Evolutionary conservation across 495 filamentous ascomycete species (phyloP).

Genomic region (Neurospora sp.): DNA sequence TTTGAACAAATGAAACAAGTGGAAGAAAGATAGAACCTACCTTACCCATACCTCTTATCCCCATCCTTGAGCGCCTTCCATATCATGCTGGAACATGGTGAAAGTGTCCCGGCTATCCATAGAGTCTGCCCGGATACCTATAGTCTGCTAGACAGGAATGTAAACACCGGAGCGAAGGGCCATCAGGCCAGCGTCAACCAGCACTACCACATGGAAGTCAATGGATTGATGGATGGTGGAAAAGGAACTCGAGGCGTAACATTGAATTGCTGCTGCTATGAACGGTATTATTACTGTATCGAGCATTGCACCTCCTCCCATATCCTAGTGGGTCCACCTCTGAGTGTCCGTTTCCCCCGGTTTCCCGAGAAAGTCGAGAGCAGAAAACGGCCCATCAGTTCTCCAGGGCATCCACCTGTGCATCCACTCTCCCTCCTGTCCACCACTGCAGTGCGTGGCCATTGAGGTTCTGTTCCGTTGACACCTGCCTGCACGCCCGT

Average conservation of each 20-base stretch:
- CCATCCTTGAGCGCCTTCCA: neutral
- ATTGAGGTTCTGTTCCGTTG: neutral
- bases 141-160: neutral
- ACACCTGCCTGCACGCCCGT: neutral
- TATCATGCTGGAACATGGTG: neutral
- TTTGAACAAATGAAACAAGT: neutral
- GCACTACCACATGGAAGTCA: neutral
- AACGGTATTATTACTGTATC: slow-evolving; percentile 1
- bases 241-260: neutral
- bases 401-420: neutral
- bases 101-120: too few species aligned
- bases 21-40: neutral
- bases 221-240: neutral
- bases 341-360: neutral
- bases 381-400: neutral
- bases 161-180: neutral
- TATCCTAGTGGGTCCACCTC: neutral
- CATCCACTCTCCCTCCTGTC: neutral
- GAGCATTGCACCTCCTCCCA: neutral
- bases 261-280: neutral
- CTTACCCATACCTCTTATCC: neutral
- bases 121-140: neutral
- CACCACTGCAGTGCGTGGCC: neutral
- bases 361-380: neutral
- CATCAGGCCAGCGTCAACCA: neutral